A percentile compares a stretch with the other conserved stretches of the same genome.
Conservation (phyloP, 2,329 filamentous ascomycete genomes). For the Pseudogymnoascus sp. region DNA sequence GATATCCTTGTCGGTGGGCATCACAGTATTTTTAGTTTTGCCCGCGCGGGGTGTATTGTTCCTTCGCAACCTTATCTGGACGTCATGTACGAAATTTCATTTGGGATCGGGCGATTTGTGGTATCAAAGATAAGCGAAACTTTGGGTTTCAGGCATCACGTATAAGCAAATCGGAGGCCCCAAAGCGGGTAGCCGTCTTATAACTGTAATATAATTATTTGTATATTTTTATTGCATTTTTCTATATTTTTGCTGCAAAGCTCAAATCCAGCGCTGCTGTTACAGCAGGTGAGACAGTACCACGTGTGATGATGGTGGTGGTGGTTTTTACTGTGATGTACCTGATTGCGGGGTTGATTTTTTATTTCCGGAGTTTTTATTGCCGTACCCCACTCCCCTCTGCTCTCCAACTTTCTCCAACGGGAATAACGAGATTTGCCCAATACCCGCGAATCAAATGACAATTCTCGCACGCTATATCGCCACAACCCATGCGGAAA, state of each 20-base stretch:
- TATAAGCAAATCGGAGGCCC: not conserved
- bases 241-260: not conserved
- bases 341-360: not conserved
- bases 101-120: not conserved
- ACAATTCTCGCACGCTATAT: not conserved
- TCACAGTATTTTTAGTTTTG: not conserved
- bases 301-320: not conserved
- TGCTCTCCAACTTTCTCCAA: constrained; percentile 3
- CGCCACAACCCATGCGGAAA: not conserved
- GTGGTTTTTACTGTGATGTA: not conserved
- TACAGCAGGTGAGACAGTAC: not conserved
- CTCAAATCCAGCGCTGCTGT: not conserved
- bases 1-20: not conserved
- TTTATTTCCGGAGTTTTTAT: not conserved
- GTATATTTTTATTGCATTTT: not conserved
- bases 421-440: constrained; percentile 4
- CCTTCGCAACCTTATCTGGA: constrained; percentile 1
- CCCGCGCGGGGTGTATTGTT: not conserved
- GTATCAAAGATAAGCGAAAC: constrained; percentile 9
- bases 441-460: not conserved
- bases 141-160: not conserved
- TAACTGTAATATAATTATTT: not conserved
- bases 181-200: not conserved
- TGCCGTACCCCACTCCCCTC: not conserved
- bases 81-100: constrained; percentile 1